Percentiles rank a stretch among this genome's conserved stretches.
phyloP scores from a whole-genome alignment of 305 asterid genomes.

The Andrographis paniculata region DNA sequence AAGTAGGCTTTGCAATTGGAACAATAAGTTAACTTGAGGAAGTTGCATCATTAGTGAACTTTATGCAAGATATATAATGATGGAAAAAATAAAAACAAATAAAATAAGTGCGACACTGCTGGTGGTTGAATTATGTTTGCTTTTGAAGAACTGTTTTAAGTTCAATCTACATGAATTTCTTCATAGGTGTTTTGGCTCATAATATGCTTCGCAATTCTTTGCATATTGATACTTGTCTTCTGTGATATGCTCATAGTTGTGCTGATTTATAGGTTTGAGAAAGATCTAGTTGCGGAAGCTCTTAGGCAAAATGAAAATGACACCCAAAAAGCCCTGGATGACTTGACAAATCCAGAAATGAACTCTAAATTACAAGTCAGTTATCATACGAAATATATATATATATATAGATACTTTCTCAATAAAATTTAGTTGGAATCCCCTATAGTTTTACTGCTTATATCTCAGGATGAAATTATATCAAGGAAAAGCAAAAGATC shows the following conservation, averaged over 20 bases:
- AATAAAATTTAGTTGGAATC: constrained; percentile 9
- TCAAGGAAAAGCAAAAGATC: constrained; percentile 54
- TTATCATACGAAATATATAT: too few species aligned
- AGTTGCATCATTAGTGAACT: neutral
- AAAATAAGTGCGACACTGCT: too few species aligned
- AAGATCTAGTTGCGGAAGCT: constrained; percentile 84
- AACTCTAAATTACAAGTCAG: constrained; percentile 63
- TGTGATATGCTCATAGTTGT: constrained; percentile 16
- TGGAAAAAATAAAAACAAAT: too few species aligned
- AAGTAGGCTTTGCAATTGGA: constrained; percentile 19
- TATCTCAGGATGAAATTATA: constrained; percentile 51
- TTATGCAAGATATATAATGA: neutral
- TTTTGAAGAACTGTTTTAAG: too few species aligned
- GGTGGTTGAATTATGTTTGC: too few species aligned
- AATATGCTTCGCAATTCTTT: too few species aligned
- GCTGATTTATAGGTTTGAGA: constrained; percentile 50
- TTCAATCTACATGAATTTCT: too few species aligned
- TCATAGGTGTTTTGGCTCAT: too few species aligned
- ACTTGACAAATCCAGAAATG: constrained; percentile 74
- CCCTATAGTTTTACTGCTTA: constrained; percentile 15
- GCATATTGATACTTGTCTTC: neutral
- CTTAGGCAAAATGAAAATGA: constrained; percentile 92
- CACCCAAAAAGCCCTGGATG: constrained; percentile 70
- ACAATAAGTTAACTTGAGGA: neutral
- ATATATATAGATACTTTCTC: constrained; percentile 13